phyloP scores from a whole-genome alignment of 2,329 filamentous ascomycete genomes.

The Xylaria sp. region DNA sequence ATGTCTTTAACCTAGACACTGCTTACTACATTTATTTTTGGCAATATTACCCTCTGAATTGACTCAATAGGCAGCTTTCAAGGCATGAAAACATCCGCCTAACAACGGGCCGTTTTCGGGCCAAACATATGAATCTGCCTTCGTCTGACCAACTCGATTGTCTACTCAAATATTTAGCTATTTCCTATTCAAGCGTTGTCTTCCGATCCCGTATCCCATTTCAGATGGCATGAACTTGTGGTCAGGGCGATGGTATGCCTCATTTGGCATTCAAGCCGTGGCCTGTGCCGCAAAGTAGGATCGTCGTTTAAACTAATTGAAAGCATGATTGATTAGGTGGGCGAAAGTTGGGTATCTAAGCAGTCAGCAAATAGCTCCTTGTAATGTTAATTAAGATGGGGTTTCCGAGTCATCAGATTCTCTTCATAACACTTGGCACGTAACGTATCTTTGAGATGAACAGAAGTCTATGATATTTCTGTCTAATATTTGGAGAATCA shows the following conservation, averaged over 20 bases:
- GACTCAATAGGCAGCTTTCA: neutral
- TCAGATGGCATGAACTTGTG: conserved; percentile 8
- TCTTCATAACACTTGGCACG: neutral
- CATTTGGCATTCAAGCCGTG: neutral
- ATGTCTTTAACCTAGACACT: neutral
- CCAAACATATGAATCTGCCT: neutral
- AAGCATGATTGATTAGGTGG: neutral
- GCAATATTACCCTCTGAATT: neutral
- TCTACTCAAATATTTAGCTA: neutral
- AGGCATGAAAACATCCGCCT: neutral
- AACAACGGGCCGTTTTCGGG: conserved; percentile 18
- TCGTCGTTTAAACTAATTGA: neutral
- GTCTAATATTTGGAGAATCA: neutral
- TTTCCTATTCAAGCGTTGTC: neutral
- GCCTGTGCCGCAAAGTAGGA: neutral
- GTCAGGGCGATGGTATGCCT: conserved; percentile 2
- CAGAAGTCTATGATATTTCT: neutral
- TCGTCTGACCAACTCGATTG: neutral
- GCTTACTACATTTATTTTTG: conserved; percentile 26
- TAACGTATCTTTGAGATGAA: neutral
- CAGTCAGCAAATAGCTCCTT: neutral
- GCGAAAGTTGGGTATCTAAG: neutral
- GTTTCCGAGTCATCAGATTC: neutral
- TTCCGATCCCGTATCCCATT: neutral
- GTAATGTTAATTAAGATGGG: conserved; percentile 1